Conservation (phyloP, 352 stramenopile genomes). For the Thalassiosira ordinaria region DNA sequence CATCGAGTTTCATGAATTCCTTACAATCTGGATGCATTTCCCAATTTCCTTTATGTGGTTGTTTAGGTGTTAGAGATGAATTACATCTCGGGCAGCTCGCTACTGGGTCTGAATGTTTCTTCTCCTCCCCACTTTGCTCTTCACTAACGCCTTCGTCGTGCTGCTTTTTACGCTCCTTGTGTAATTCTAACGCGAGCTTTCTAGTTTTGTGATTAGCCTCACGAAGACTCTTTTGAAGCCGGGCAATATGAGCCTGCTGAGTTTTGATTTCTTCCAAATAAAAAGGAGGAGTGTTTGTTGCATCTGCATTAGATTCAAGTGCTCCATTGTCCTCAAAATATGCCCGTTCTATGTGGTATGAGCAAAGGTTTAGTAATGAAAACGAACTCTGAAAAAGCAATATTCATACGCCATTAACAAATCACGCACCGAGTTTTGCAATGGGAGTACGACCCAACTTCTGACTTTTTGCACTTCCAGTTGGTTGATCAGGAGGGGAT, state of each 20-base stretch:
- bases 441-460: constrained; percentile 7
- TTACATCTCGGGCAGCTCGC: constrained; percentile 33
- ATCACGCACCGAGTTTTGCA: constrained; percentile 7
- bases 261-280: constrained; percentile 46
- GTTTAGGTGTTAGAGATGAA: constrained; percentile 14
- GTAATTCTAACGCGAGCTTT: constrained; percentile 47
- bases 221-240: constrained; percentile 44
- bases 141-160: constrained; percentile 15
- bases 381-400: too few species aligned
- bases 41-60: constrained; percentile 56
- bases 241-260: constrained; percentile 35
- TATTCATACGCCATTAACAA: constrained; percentile 9
- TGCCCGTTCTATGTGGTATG: background rate
- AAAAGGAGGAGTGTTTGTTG: constrained; percentile 27
- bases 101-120: constrained; percentile 1
- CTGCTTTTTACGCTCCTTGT: constrained; percentile 47
- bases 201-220: constrained; percentile 51
- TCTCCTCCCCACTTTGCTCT: background rate
- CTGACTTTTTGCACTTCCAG: constrained; percentile 22
- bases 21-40: constrained; percentile 63
- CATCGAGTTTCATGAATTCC: constrained; percentile 70
- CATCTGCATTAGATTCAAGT: constrained; percentile 25
- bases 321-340: constrained; percentile 5
- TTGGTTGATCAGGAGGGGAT: background rate
- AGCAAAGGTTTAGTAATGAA: background rate